Evolutionary conservation across 2,329 filamentous ascomycete genomes (phyloP).

Genomic region (Sporothrix globosa): DNA sequence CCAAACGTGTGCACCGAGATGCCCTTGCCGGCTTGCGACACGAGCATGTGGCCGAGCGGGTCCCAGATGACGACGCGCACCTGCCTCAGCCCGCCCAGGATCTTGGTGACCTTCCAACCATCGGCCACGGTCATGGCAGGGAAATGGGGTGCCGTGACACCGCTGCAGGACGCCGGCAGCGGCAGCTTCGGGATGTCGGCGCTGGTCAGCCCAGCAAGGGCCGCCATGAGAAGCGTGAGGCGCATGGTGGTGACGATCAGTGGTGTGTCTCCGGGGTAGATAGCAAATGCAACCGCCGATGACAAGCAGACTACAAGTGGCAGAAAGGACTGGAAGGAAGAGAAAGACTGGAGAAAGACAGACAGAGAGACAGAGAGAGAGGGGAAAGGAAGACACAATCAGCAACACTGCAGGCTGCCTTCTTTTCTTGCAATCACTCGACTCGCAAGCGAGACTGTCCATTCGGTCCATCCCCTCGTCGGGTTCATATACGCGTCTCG

Average conservation of each 20-base stretch:
- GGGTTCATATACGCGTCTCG: constrained; percentile 26
- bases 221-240: constrained; percentile 17
- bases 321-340: constrained; percentile 18
- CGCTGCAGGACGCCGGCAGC: constrained; percentile 43
- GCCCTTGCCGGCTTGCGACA: constrained; percentile 45
- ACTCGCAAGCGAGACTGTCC: background rate
- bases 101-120: constrained; percentile 48
- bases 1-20: constrained; percentile 49
- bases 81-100: constrained; percentile 45
- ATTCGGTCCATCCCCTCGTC: background rate
- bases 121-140: constrained; percentile 41
- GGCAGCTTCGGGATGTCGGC: constrained; percentile 45
- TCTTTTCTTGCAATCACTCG: background rate
- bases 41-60: constrained; percentile 45
- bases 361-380: background rate
- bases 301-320: background rate
- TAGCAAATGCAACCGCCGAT: background rate
- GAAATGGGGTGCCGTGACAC: constrained; percentile 44
- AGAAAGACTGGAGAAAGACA: background rate
- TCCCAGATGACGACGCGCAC: constrained; percentile 47
- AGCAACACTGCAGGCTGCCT: background rate
- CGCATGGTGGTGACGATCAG: background rate
- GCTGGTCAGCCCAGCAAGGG: constrained; percentile 36
- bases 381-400: background rate
- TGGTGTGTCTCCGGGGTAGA: background rate